These are phyloP conservation scores for Neurospora pannonica DNA, from an alignment of 495 filamentous ascomycete species.

Conservation along the genomic window DNA sequence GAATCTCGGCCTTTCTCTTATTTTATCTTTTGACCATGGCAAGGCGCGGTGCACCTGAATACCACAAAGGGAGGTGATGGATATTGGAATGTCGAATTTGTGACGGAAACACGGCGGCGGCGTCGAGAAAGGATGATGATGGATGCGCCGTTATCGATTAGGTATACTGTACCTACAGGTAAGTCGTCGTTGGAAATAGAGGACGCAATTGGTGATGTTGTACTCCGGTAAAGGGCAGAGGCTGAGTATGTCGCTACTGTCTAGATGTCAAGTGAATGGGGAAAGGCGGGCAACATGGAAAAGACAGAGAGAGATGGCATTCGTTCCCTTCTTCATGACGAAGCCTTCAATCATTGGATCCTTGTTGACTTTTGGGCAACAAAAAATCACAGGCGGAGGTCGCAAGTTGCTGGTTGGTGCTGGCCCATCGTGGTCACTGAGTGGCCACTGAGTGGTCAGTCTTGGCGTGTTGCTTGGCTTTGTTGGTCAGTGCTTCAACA, in stretches of 20 bases:
- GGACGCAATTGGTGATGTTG: not conserved
- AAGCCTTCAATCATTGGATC: constrained; percentile 27
- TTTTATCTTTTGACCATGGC: not conserved
- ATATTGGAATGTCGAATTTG: not conserved
- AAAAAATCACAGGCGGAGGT: constrained; percentile 17
- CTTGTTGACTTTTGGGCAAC: constrained; percentile 27
- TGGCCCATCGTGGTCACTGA: not conserved
- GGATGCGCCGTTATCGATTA: not conserved
- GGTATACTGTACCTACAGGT: too few species aligned
- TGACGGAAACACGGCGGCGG: not conserved
- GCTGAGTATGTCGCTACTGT: not conserved
- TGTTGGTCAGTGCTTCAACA: not conserved
- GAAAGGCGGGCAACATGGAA: not conserved
- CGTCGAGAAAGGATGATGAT: not conserved
- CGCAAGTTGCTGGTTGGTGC: constrained; percentile 18
- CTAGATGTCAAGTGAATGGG: not conserved
- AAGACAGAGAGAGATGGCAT: not conserved
- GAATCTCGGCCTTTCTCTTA: not conserved
- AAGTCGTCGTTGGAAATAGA: not conserved
- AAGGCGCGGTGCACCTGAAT: not conserved
- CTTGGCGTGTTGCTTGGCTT: not conserved
- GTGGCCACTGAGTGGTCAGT: too few species aligned
- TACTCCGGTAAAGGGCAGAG: not conserved
- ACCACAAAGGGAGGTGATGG: not conserved
- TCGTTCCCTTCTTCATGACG: constrained; percentile 12